Conservation (phyloP, 768 basidiomycete species). For the Mycena albidolilacea region DNA sequence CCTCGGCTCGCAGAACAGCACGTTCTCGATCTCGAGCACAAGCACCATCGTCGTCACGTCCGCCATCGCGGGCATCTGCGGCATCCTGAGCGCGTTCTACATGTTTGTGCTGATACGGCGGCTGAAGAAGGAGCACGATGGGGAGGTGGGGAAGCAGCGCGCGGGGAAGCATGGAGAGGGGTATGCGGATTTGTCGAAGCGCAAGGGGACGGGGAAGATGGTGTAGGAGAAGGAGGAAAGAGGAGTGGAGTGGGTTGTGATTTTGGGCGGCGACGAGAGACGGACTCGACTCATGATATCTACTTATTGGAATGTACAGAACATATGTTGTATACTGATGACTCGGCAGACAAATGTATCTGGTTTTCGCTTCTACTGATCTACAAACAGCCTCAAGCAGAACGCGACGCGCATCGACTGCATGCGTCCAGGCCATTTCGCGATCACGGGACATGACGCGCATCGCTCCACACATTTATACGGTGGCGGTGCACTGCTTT, state of each 20-base stretch:
- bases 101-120: constrained; percentile 60
- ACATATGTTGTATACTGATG: background rate
- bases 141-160: constrained; percentile 56
- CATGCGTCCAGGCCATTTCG: background rate
- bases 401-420: too few relatives aligned
- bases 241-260: background rate
- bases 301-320: background rate
- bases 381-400: too few relatives aligned
- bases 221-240: constrained; percentile 33
- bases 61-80: constrained; percentile 57
- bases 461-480: background rate
- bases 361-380: background rate
- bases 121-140: constrained; percentile 60
- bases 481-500: background rate
- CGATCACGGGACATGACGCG: constrained; percentile 4
- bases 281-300: background rate
- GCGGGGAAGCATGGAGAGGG: constrained; percentile 54
- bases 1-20: constrained; percentile 64
- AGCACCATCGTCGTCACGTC: constrained; percentile 66
- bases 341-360: background rate
- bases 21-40: constrained; percentile 58
- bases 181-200: constrained; percentile 28
- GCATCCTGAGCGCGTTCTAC: constrained; percentile 57
- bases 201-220: constrained; percentile 56
- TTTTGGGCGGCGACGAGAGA: too few relatives aligned